A percentile compares a stretch with the other conserved stretches of the same genome.
These are phyloP conservation scores for Cladosporium oxysporum DNA, from an alignment of 2,329 filamentous ascomycete species.

Conservation along the genomic window DNA sequence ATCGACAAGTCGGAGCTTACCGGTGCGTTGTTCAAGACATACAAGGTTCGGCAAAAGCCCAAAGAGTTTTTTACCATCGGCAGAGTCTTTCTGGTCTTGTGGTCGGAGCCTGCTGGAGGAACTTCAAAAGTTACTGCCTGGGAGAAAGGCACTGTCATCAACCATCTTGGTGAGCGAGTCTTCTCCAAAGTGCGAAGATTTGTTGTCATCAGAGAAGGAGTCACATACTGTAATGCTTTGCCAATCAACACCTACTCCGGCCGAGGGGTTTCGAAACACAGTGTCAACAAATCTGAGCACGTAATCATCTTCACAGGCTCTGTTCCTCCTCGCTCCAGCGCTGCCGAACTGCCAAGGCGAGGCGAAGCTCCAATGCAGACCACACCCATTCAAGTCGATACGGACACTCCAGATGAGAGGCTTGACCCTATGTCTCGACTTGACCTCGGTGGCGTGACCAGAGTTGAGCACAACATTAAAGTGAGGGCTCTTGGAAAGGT, in stretches of 20 bases:
- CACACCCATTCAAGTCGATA: slow-evolving; percentile 25
- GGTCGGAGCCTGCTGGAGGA: slow-evolving; percentile 28
- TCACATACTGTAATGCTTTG: slow-evolving; percentile 25
- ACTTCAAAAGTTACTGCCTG: not conserved
- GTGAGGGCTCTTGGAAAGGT: slow-evolving; percentile 28
- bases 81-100: slow-evolving; percentile 27
- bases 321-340: not conserved
- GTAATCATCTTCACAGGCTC: slow-evolving; percentile 30
- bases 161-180: slow-evolving; percentile 22
- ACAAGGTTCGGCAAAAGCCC: not conserved
- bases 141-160: not conserved
- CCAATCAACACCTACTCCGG: slow-evolving; percentile 31
- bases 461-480: slow-evolving; percentile 31
- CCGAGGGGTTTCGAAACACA: slow-evolving; percentile 26
- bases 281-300: slow-evolving; percentile 29
- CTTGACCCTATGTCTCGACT: slow-evolving; percentile 26
- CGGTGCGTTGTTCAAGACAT: not conserved
- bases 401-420: slow-evolving; percentile 8
- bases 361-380: slow-evolving; percentile 24
- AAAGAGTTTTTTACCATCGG: slow-evolving; percentile 25
- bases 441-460: slow-evolving; percentile 26
- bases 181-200: slow-evolving; percentile 32
- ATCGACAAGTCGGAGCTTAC: not conserved
- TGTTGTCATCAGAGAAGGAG: slow-evolving; percentile 28
- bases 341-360: slow-evolving; percentile 1